phyloP scores from a whole-genome alignment of 2,329 filamentous ascomycete species.

The Fusarium hostae region DNA sequence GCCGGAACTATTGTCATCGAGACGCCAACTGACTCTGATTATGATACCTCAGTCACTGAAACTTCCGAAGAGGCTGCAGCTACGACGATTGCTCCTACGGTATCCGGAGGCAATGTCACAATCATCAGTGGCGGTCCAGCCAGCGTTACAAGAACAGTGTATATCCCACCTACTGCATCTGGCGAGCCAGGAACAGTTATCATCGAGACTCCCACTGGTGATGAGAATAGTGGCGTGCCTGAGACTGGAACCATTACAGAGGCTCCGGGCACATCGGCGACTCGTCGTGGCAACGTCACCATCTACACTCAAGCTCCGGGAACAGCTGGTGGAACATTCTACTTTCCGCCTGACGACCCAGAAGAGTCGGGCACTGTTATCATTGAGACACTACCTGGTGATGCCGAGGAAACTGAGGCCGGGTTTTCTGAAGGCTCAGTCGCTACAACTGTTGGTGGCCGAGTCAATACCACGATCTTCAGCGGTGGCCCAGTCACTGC shows the following conservation, averaged over 20 bases:
- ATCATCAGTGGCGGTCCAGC: slow-evolving; percentile 8
- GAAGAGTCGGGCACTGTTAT: neutral
- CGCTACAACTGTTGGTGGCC: neutral
- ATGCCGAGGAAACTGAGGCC: neutral
- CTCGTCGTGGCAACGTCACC: neutral
- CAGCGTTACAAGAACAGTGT: neutral
- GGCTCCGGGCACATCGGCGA: accelerated
- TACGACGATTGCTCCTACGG: neutral
- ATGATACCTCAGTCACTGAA: no score
- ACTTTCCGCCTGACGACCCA: slow-evolving; percentile 9
- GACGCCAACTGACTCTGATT: neutral
- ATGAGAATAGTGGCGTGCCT: accelerated
- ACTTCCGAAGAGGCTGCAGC: no score
- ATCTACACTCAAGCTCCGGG: slow-evolving; percentile 2
- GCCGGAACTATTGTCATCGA: slow-evolving; percentile 6
- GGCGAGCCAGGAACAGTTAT: slow-evolving; percentile 1
- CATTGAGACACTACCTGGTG: neutral
- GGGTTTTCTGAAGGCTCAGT: neutral
- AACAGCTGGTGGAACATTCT: slow-evolving; percentile 5
- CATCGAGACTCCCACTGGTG: slow-evolving; percentile 6
- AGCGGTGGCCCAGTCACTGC: slow-evolving; percentile 12
- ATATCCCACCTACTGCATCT: neutral
- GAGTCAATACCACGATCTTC: slow-evolving; percentile 5
- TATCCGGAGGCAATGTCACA: neutral
- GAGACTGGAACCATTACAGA: neutral